These are phyloP conservation scores for Xylariomycetidae sp. DNA, from an alignment of 2,329 filamentous ascomycete genomes.

Conservation along the genomic window DNA sequence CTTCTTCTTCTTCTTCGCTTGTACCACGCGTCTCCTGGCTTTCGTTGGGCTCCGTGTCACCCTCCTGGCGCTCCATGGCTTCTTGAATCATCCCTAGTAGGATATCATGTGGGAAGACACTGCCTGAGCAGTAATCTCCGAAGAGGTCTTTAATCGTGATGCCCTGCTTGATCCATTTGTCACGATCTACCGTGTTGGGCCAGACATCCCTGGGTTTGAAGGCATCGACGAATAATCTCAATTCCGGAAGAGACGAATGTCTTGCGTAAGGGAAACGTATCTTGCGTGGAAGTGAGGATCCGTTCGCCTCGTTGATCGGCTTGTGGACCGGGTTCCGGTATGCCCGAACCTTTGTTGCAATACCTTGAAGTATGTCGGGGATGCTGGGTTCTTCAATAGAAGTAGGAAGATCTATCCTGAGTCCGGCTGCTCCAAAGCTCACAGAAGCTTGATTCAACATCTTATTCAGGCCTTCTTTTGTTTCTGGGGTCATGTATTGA, in stretches of 20 bases:
- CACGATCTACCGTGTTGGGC: constrained; percentile 70
- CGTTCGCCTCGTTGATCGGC: background rate
- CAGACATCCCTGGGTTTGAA: constrained; percentile 74
- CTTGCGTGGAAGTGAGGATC: constrained; percentile 29
- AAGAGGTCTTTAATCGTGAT: constrained; percentile 68
- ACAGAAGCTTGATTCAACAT: too few species aligned
- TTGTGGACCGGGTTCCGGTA: constrained; percentile 11
- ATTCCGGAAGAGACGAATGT: constrained; percentile 80
- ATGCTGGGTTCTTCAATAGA: too few species aligned
- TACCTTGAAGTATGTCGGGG: background rate
- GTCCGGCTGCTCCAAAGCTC: too few species aligned
- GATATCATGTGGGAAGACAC: constrained; percentile 62
- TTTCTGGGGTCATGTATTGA: constrained; percentile 3
- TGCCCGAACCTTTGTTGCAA: constrained; percentile 9
- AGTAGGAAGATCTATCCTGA: too few species aligned
- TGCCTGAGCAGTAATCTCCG: constrained; percentile 59
- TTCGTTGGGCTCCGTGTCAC: too few species aligned
- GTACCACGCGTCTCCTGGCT: too few species aligned
- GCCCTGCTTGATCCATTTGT: constrained; percentile 56
- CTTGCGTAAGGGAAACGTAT: constrained; percentile 79
- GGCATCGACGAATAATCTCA: constrained; percentile 62
- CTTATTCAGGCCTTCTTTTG: constrained; percentile 4
- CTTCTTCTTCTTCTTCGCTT: too few species aligned
- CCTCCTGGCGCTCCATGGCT: too few species aligned
- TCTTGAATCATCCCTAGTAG: too few species aligned